Percentiles rank a stretch among this genome's conserved stretches.
Conservation (phyloP, 1,284 basidiomycete species). For the Pascua sp. region DNA sequence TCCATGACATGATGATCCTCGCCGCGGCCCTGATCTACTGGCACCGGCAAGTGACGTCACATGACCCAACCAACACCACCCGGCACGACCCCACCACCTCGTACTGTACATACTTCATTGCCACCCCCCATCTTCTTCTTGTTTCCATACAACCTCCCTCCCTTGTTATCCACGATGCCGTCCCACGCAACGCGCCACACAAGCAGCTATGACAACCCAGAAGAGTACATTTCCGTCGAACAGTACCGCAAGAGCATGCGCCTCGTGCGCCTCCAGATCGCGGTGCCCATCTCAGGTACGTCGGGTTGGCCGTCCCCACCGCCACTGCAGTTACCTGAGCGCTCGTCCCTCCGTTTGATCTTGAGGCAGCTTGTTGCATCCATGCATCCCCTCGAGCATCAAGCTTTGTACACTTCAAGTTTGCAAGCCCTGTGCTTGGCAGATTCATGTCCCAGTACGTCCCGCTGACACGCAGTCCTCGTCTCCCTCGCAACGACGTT, state of each 20-base stretch:
- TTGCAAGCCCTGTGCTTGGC: too few relatives aligned
- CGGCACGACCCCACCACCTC: background rate
- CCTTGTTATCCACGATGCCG: background rate
- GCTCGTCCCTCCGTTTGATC: too few relatives aligned
- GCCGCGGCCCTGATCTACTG: too few relatives aligned
- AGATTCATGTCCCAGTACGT: too few relatives aligned
- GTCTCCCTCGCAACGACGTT: slow-evolving; percentile 39
- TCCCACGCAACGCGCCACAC: background rate
- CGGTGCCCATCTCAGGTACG: slow-evolving; percentile 70
- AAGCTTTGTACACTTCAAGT: too few relatives aligned
- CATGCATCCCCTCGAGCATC: too few relatives aligned
- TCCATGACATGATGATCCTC: too few relatives aligned
- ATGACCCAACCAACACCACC: background rate
- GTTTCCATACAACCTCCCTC: background rate
- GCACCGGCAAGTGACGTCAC: background rate
- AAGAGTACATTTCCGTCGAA: slow-evolving; percentile 41
- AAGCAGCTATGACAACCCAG: slow-evolving; percentile 37
- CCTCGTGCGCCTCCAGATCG: slow-evolving; percentile 62
- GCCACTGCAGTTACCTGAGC: too few relatives aligned
- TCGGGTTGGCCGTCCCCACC: background rate
- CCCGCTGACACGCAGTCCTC: slow-evolving; percentile 23
- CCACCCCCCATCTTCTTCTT: background rate
- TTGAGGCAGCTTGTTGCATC: too few relatives aligned
- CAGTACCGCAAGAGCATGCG: slow-evolving; percentile 46
- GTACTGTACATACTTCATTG: background rate